phyloP scores from a whole-genome alignment of 768 basidiomycete genomes.

The Amanita pseudoporphyria region DNA sequence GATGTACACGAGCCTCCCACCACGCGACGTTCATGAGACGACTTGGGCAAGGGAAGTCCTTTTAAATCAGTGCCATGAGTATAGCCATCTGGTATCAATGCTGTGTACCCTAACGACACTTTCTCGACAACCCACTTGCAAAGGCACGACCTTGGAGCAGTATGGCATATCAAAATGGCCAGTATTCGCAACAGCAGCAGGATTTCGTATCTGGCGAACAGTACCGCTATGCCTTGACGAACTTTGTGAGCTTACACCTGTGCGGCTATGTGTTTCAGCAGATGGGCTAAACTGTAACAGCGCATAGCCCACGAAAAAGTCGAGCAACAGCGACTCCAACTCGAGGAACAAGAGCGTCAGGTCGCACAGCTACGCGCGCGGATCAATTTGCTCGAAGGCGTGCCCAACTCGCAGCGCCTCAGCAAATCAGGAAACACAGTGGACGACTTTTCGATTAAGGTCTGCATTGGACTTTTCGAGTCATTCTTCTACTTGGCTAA shows the following conservation, averaged over 20 bases:
- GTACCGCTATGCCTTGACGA: constrained; percentile 75
- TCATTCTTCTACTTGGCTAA: background rate
- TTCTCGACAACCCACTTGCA: too few species aligned
- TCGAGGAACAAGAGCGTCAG: constrained; percentile 79
- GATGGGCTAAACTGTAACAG: constrained; percentile 23
- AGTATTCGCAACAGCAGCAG: constrained; percentile 15
- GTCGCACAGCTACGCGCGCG: constrained; percentile 64
- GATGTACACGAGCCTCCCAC: too few species aligned
- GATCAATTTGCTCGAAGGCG: constrained; percentile 68
- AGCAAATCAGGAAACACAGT: constrained; percentile 53
- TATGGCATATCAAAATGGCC: constrained; percentile 7
- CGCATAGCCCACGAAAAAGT: constrained; percentile 86
- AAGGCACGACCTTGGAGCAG: background rate
- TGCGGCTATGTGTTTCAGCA: background rate
- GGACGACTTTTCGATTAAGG: constrained; percentile 87
- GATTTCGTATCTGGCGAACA: constrained; percentile 51
- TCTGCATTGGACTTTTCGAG: constrained; percentile 22
- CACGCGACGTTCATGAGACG: background rate
- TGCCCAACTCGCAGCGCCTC: constrained; percentile 28
- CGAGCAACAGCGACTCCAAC: constrained; percentile 67
- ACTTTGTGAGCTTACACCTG: constrained; percentile 47
- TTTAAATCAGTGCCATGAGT: too few species aligned
- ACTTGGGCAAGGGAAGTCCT: background rate
- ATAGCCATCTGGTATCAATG: too few species aligned
- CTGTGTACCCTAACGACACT: too few species aligned